Evolutionary conservation across 2,329 filamentous ascomycete genomes (phyloP).

Genomic region (Sporothrix protearum): DNA sequence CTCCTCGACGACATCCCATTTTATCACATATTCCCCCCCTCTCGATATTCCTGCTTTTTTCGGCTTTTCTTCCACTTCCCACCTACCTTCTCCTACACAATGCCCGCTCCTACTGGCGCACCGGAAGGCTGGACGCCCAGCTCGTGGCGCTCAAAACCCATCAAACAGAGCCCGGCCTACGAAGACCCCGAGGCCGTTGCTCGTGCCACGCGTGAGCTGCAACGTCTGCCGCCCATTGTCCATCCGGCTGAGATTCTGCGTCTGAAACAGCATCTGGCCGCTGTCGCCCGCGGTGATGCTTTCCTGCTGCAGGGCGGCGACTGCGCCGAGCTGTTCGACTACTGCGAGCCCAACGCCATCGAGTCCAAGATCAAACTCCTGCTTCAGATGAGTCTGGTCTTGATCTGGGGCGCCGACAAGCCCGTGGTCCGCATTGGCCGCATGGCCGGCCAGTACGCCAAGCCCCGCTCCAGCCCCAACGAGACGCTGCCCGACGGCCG

Average conservation of each 20-base stretch:
- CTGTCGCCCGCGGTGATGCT: conserved; percentile 85
- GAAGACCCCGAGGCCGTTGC: conserved; percentile 58
- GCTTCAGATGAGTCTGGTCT: conserved; percentile 91
- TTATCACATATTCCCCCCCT: neutral
- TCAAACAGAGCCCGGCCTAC: conserved; percentile 73
- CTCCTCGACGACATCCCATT: neutral
- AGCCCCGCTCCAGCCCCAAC: conserved; percentile 83
- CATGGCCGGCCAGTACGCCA: conserved; percentile 97
- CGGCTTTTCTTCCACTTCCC: conserved; percentile 13
- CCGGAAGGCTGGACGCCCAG: conserved; percentile 52
- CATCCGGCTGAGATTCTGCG: conserved; percentile 76
- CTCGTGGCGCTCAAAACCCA: conserved; percentile 74
- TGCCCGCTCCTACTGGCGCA: neutral
- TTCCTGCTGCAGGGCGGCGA: conserved; percentile 96
- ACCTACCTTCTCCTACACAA: conserved; percentile 27
- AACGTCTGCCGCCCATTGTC: conserved; percentile 70
- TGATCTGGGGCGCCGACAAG: conserved; percentile 80
- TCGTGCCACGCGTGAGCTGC: conserved; percentile 61
- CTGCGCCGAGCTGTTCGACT: conserved; percentile 95
- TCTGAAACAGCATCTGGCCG: conserved; percentile 72
- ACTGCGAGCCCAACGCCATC: conserved; percentile 84
- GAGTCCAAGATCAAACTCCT: conserved; percentile 96
- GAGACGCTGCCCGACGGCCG: conserved; percentile 71
- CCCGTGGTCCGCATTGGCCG: conserved; percentile 90
- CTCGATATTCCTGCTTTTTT: too few relatives aligned